Evolutionary conservation across 2,329 filamentous ascomycete species (phyloP), one percentile per base, ranked within the genome.

Genomic region (Raffaelea albimanens): DNA sequence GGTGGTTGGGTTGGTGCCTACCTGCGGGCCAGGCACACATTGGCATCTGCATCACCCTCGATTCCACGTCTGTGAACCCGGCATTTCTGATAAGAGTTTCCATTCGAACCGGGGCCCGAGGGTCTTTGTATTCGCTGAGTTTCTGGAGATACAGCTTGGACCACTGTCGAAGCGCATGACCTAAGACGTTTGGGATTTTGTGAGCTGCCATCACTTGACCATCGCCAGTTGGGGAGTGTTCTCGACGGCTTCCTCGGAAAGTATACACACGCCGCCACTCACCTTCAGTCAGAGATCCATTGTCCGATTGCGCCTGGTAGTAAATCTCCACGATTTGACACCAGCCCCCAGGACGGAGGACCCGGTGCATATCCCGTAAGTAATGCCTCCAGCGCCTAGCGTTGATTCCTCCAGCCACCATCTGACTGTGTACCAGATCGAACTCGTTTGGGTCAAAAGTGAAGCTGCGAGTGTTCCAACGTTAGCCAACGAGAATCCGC

Each of bases 311-410:
- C 22, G 87, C 81, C 54, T 88, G 87, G 62, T 83, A 83, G 59
- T 94, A 88, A 57, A 90, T 77, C 60, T 95, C 90, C n/a, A 87
- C 78, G 75, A 95, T 82, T 59, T 95, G 88, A 50, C 85, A 76
- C 87, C 88, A 95, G 1, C 90, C 89, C 2, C 82, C 84, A 5
- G 81, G 83, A 44, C 79, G 83, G 52, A 90, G 68, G 10, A 88
- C 74, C 20, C 78, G 73, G 54, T 79, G 76, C 51, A 95, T 85
- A 56, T 95, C 90, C 55, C 72, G 70, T 53, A 95, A 64, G 63
- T 94, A 95, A 29, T 73, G 72, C 47, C 69, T 65, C 90, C 90
- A 96, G 61, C 87, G 76, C 52, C 72, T 67, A 49, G 71, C 68
- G 58, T 90, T 74, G 57, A 95, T 85, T 0, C 87, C 88, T 20